phyloP scores from a whole-genome alignment of 23 red algal genomes.

The Gracilariopsis chorda region DNA sequence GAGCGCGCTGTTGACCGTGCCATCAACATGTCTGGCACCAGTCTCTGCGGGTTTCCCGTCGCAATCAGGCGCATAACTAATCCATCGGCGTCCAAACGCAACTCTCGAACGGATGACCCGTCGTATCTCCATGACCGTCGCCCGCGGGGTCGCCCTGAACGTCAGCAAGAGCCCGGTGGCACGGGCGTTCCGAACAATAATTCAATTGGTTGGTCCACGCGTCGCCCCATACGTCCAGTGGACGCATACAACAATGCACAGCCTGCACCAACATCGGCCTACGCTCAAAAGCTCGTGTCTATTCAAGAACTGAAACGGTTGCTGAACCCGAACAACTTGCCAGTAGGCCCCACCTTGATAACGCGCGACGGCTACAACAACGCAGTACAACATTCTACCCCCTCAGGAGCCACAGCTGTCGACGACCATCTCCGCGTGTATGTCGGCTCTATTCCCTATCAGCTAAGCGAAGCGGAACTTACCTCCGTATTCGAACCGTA shows the following conservation, averaged over 20 bases:
- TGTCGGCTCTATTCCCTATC: constrained; percentile 58
- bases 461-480: constrained; percentile 54
- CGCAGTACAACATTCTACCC: background rate
- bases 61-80: constrained; percentile 24
- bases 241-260: background rate
- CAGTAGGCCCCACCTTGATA: background rate
- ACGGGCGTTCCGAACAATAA: background rate
- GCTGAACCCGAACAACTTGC: constrained; percentile 53
- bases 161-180: background rate
- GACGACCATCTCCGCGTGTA: constrained; percentile 12
- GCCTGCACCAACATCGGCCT: background rate
- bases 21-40: constrained; percentile 7
- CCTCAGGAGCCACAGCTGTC: background rate
- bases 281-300: constrained; percentile 17
- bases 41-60: constrained; percentile 60
- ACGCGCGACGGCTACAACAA: background rate
- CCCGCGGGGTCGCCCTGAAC: background rate
- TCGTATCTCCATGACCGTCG: background rate
- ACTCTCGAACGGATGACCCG: background rate
- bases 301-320: constrained; percentile 38
- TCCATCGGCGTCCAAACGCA: background rate
- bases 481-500: constrained; percentile 50
- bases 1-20: constrained; percentile 32
- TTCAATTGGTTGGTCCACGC: constrained; percentile 1
- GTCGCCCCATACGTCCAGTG: constrained; percentile 26